A percentile compares a stretch with the other conserved stretches of the same genome.
Conservation (phyloP, 1,139 yeast species). For the Zygosaccharomyces pseudobailii region DNA sequence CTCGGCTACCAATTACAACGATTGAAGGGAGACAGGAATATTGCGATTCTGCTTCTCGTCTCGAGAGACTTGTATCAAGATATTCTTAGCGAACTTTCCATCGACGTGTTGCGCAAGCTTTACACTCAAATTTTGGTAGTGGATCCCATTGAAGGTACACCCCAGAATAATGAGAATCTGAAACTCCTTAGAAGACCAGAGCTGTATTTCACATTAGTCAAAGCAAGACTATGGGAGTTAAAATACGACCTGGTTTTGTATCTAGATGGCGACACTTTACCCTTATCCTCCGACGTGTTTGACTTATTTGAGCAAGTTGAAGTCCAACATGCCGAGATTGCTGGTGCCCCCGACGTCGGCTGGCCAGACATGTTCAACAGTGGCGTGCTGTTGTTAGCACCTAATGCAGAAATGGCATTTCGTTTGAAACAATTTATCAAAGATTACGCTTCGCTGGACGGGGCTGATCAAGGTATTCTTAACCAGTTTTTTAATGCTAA, state of each 20-base stretch:
- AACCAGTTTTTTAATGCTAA: conserved; percentile 68
- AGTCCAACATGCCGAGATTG: conserved; percentile 37
- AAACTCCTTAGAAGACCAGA: conserved; percentile 65
- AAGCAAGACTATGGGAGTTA: conserved; percentile 67
- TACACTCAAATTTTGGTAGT: conserved; percentile 35
- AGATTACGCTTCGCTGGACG: conserved; percentile 65
- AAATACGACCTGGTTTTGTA: conserved; percentile 63
- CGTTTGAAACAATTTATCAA: conserved; percentile 41
- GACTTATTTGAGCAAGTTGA: conserved; percentile 20
- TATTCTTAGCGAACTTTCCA: conserved; percentile 16
- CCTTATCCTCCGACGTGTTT: conserved; percentile 38
- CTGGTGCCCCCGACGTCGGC: conserved; percentile 89
- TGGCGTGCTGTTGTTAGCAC: conserved; percentile 71
- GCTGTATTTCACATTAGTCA: conserved; percentile 64
- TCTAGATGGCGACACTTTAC: conserved; percentile 79
- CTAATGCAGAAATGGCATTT: conserved; percentile 45
- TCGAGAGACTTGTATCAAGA: conserved; percentile 19
- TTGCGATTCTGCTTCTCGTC: conserved; percentile 20
- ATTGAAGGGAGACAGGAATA: conserved; percentile 9
- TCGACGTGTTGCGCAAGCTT: conserved; percentile 16
- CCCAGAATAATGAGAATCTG: conserved; percentile 36
- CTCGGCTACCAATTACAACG: conserved; percentile 40
- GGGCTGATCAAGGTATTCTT: conserved; percentile 92
- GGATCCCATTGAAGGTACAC: conserved; percentile 23
- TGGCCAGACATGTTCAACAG: conserved; percentile 96